phyloP scores from a whole-genome alignment of 2,329 filamentous ascomycete species.

The Verticillium longisporum region DNA sequence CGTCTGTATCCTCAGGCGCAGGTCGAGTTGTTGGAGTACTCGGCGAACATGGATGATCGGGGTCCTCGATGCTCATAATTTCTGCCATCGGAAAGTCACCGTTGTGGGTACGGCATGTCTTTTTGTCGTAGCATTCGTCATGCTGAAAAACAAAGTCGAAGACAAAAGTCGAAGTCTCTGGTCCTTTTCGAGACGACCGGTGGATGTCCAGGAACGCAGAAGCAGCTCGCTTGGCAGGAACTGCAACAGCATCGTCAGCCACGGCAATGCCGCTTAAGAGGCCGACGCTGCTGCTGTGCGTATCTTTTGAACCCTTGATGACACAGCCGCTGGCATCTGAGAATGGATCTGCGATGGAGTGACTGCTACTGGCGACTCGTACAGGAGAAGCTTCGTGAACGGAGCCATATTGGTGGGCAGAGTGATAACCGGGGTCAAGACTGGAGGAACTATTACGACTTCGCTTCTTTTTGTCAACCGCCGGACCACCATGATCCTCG shows the following conservation, averaged over 20 bases:
- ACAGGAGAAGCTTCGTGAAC: background rate
- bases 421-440: background rate
- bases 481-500: background rate
- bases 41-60: conserved; percentile 2
- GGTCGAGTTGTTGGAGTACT: background rate
- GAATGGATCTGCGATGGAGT: background rate
- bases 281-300: background rate
- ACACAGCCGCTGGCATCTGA: no score
- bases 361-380: background rate
- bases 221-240: background rate
- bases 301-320: background rate
- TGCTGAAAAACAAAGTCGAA: background rate
- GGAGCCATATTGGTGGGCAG: background rate
- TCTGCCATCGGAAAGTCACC: conserved; percentile 3
- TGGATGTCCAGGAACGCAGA: conserved; percentile 6
- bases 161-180: background rate
- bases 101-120: conserved; percentile 1
- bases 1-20: background rate
- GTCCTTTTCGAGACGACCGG: background rate
- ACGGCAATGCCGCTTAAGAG: background rate
- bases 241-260: background rate
- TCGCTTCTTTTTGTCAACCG: background rate
- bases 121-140: conserved; percentile 3
- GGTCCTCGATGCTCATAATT: conserved; percentile 6
- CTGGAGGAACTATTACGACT: background rate